phyloP scores from a whole-genome alignment of 2,329 filamentous ascomycete genomes.

The Sphaerulina vaccinii region DNA sequence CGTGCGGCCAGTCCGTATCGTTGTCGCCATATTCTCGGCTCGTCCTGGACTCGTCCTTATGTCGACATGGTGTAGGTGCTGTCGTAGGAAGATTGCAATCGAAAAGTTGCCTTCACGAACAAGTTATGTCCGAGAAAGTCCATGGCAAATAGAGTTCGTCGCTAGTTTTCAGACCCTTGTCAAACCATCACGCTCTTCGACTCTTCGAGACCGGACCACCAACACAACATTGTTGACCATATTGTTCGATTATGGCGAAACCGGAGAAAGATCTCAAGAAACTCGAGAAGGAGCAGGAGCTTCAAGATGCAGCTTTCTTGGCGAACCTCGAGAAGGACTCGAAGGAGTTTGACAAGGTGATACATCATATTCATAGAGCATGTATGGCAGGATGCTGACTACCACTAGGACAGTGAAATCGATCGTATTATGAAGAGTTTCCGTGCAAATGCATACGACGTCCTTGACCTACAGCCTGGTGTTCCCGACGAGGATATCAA shows the following conservation, averaged over 20 bases:
- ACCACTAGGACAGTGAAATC: slow-evolving; percentile 80
- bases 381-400: background rate
- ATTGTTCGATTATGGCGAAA: slow-evolving; percentile 3
- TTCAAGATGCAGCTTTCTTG: slow-evolving; percentile 68
- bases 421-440: slow-evolving; percentile 92
- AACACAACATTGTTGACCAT: background rate
- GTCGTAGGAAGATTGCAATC: background rate
- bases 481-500: slow-evolving; percentile 97
- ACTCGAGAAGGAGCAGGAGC: slow-evolving; percentile 34
- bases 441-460: slow-evolving; percentile 79
- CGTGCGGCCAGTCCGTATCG: slow-evolving; percentile 44
- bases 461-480: slow-evolving; percentile 92
- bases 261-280: slow-evolving; percentile 33
- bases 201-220: background rate
- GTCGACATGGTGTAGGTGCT: background rate
- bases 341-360: slow-evolving; percentile 86
- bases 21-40: slow-evolving; percentile 23
- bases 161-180: no score
- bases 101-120: slow-evolving; percentile 3
- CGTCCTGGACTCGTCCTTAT: background rate
- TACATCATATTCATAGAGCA: slow-evolving; percentile 16
- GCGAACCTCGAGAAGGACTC: slow-evolving; percentile 79
- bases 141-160: slow-evolving; percentile 11
- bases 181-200: no score
- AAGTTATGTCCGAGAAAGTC: slow-evolving; percentile 15